phyloP scores from a whole-genome alignment of 73 alveolate genomes.

The Stentor coeruleus region DNA sequence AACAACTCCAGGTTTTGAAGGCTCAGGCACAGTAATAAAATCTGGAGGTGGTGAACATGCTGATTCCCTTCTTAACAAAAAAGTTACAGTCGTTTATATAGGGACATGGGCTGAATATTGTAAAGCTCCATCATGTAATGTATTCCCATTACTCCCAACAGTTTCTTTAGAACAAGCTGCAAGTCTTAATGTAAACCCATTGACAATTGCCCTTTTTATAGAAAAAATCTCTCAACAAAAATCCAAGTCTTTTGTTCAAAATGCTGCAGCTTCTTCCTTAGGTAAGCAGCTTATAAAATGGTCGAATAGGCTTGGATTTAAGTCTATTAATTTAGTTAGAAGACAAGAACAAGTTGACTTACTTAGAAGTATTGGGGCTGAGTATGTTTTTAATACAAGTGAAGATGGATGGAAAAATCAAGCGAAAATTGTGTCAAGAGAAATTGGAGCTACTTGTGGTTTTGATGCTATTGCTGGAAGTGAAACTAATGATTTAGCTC shows the following conservation, averaged over 20 bases:
- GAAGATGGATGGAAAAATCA: conserved; percentile 29
- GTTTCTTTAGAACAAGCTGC: conserved; percentile 61
- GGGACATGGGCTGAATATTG: conserved; percentile 72
- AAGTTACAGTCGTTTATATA: conserved; percentile 50
- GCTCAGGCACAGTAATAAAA: conserved; percentile 68
- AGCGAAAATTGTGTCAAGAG: conserved; percentile 27
- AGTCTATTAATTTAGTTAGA: conserved; percentile 65
- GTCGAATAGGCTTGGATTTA: conserved; percentile 41
- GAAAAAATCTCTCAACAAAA: conserved; percentile 32
- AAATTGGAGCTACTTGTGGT: conserved; percentile 31
- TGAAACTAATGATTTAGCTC: conserved; percentile 32
- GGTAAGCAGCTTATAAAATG: conserved; percentile 67
- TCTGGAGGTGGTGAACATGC: conserved; percentile 68
- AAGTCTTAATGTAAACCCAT: conserved; percentile 58
- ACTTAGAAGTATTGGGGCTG: conserved; percentile 50
- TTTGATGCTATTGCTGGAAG: conserved; percentile 69
- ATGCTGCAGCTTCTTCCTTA: conserved; percentile 67
- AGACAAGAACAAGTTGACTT: conserved; percentile 55
- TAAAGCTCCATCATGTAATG: conserved; percentile 53
- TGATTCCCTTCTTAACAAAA: conserved; percentile 57
- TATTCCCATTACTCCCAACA: conserved; percentile 42
- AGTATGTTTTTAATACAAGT: conserved; percentile 51
- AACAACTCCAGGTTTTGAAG: conserved; percentile 69
- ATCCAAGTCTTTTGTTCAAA: conserved; percentile 51
- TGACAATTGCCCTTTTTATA: conserved; percentile 64